Base-by-base conservation (phyloP, 164 flowering plant genomes). In the Nelumbo lutea region DNA sequence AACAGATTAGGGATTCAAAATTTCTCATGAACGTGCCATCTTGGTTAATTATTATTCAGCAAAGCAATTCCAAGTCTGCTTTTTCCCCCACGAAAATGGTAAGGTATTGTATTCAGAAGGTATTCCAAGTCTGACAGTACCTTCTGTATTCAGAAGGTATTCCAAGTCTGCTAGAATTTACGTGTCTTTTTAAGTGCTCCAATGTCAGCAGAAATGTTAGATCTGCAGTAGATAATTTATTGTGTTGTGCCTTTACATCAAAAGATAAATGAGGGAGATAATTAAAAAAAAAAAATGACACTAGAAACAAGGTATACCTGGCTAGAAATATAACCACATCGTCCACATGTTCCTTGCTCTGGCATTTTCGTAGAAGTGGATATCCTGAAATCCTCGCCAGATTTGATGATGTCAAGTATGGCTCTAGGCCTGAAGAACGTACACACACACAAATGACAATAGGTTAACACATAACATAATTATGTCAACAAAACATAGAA, bases 261-360 rank as follows among this genome's bases (percentile, higher is more conserved):
- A 6, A 68, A 2, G 60, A 42, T 38, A 64, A 1, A 0, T n/a
- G 6, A 44, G 55, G 41, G 5, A 38, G 5, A 64, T 14, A 10
- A 38, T 42, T 9, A 2, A 2, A 9, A 2, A 8, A 6, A 44
- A 42, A 64, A 38, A 42, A 56, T 38, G 39, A 5, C 15, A 40
- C 6, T 53, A 40, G 42, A 58, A 63, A 68, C 65, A 43, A 40
- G 55, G 46, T 64, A 67, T 63, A 90, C 99, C 95, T 92, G 98
- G 79, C 99, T 95, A 63, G 99, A 90, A 68, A 95, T 95, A 76
- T 95, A 95, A 67, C 99, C 99, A 82, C 99, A 92, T 10, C 91
- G 87, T 78, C 89, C 96, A 80, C 97, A 95, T 8, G 85, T 89
- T 62, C 98, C 98, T 77, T 95, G 99, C 82, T 92, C 98, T 7